Conservation (phyloP, 2,329 filamentous ascomycete species). For the Verticillium albo-atrum region DNA sequence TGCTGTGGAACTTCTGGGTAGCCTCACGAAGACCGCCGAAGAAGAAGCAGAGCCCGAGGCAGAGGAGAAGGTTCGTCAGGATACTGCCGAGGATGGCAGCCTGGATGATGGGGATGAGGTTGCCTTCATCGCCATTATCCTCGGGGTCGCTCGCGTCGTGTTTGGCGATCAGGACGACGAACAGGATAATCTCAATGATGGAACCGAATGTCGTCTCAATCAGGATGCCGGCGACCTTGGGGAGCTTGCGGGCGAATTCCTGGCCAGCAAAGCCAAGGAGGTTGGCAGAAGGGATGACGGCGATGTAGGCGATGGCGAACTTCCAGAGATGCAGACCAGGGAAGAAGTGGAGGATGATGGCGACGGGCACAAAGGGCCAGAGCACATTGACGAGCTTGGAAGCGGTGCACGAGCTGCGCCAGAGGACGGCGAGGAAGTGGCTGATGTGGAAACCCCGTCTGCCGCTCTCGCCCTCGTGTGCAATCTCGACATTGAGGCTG, state of each 20-base stretch:
- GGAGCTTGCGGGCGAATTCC: slow-evolving; percentile 61
- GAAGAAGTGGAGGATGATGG: slow-evolving; percentile 34
- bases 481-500: slow-evolving; percentile 9
- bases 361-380: slow-evolving; percentile 43
- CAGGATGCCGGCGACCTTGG: slow-evolving; percentile 54
- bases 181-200: slow-evolving; percentile 64
- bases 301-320: slow-evolving; percentile 43
- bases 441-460: slow-evolving; percentile 35
- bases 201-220: slow-evolving; percentile 52
- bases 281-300: slow-evolving; percentile 45
- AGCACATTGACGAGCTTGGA: slow-evolving; percentile 42
- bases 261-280: slow-evolving; percentile 46
- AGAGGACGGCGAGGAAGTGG: slow-evolving; percentile 37
- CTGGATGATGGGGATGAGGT: slow-evolving; percentile 56
- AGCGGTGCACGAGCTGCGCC: slow-evolving; percentile 36
- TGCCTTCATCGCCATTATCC: slow-evolving; percentile 24
- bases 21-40: slow-evolving; percentile 56
- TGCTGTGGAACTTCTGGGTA: slow-evolving; percentile 58
- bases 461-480: slow-evolving; percentile 39
- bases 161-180: slow-evolving; percentile 54
- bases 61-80: slow-evolving; percentile 63
- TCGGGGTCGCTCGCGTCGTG: slow-evolving; percentile 12
- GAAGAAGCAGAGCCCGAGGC: slow-evolving; percentile 64
- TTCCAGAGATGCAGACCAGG: slow-evolving; percentile 33
- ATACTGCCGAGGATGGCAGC: slow-evolving; percentile 67